Evolutionary conservation across 2,329 filamentous ascomycete species (phyloP), one percentile per base, ranked within the genome.

Genomic region (Pseudocercospora fuligena): DNA sequence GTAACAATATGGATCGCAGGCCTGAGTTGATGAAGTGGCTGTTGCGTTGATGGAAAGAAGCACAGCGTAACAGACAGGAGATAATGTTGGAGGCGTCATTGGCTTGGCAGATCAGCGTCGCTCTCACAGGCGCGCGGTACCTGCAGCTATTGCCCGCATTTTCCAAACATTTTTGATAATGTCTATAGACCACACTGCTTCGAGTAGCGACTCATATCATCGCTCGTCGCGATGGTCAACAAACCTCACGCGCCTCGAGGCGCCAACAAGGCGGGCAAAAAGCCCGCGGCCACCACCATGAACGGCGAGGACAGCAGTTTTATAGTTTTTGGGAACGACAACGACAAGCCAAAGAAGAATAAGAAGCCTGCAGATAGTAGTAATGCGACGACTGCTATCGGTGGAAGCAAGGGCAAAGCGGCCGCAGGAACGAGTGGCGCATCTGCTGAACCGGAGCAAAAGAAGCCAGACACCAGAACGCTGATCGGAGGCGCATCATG

Each of bases 401-500:
- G 25, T n/a, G 60, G 62, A 2, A 68, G 70, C 14, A 51, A 65
- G 16, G 76, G 51, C 72, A 81, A 70, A 65, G 66, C 63, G 31
- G 63, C 70, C 29, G 75, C 54, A 70, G 60, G 71, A 46, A 40
- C 65, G 19, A 64, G 63, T 54, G 65, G 64, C 5, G 65, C 57
- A 16, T 58, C 57, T 8, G 59, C 67, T 9, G 60, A 67, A 27
- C 65, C 74, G 54, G 75, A 76, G 57, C 80, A 77, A n/a, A 88
- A 88, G 77, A 88, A 86, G 72, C 87, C 87, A 47, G 84, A 87
- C 58, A 86, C 86, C 23, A 82, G 87, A 79, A 92, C 96, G 73
- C 83, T 99, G 71, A 97, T 99, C 75, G 95, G 93, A 49, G 95
- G 95, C 58, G 89, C 93, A 66, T 97, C 93, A 73, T 99, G 95